phyloP scores from a whole-genome alignment of 495 filamentous ascomycete genomes.

The Aspergillus nidulans region DNA sequence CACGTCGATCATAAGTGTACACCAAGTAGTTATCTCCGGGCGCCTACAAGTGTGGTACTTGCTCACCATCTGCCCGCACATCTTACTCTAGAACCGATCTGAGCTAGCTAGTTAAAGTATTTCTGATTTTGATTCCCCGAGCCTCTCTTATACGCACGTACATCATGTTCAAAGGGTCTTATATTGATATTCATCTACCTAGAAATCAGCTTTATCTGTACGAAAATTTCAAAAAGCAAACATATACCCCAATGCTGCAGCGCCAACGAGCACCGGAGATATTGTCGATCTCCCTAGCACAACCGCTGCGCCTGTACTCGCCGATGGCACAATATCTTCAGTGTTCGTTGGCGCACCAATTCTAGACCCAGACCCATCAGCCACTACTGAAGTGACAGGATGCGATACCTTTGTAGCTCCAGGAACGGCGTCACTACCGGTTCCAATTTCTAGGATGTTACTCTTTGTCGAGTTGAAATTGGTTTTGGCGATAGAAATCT shows the following conservation, averaged over 20 bases:
- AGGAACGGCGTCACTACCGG: slow-evolving; percentile 60
- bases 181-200: no score
- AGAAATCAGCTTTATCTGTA: not conserved
- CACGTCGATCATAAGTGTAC: no score
- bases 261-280: slow-evolving; percentile 24
- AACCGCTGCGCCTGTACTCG: slow-evolving; percentile 19
- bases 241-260: slow-evolving; percentile 27
- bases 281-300: slow-evolving; percentile 10
- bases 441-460: slow-evolving; percentile 68
- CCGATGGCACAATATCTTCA: slow-evolving; percentile 16
- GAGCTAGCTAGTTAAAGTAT: no score
- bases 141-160: no score
- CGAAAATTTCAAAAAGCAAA: slow-evolving; percentile 13
- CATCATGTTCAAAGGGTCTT: no score
- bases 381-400: slow-evolving; percentile 49
- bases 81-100: no score
- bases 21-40: no score
- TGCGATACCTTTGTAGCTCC: slow-evolving; percentile 63
- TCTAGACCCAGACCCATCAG: slow-evolving; percentile 33
- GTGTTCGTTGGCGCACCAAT: slow-evolving; percentile 29
- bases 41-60: no score
- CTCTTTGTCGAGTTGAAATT: slow-evolving; percentile 68
- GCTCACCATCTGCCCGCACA: no score
- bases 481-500: slow-evolving; percentile 83
- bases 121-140: no score